Base-by-base conservation (phyloP, 2,329 filamentous ascomycete species). In the Verticillium alfalfae region DNA sequence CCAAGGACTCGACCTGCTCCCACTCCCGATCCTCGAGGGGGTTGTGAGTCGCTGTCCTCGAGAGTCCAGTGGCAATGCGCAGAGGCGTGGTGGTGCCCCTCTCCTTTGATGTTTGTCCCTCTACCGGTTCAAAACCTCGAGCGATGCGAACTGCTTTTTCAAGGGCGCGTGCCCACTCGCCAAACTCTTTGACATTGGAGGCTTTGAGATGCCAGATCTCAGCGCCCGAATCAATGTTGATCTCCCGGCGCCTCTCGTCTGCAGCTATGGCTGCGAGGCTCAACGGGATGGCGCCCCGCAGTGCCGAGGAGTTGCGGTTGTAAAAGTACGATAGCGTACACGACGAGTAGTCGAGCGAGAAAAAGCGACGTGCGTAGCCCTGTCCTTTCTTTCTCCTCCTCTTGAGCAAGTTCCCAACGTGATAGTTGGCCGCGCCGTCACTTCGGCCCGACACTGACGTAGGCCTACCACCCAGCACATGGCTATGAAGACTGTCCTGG, bases 261-360 rank as follows among this genome's bases (percentile, higher is more conserved):
- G 92, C 92, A 3, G 93, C 91, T 63, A 99, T 90, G 5, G 92
- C 95, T 16, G 95, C 95, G 59, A 99, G 79, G 34, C 92, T 95
- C 9, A 99, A 82, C 0, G 95, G 95, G 59, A 99, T 95, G 8
- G 95, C 93, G 18, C 95, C 95, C 63, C 95, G 87, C 54, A 99
- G 81, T 1, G 94, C 93, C 6, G 94, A 96, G 5, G 94, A 97
- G 71, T 96, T 94, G 56, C 92, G 89, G 73, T 94, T 95, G 72
- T 96, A 91, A 73, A 97, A 99, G 78, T 99, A 99, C 0, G 95
- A 98, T 37, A 99, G 80, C 0, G 95, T 98, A 64, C 91, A 96
- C 0, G 94, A 93, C 4, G 90, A 93, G 72, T 93, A 98, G 74
- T 99, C 95, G 60, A 99, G 82, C 0, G 94, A 97, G 77, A 99